phyloP scores from a whole-genome alignment of 2,329 filamentous ascomycete species.

The Fusarium sulawesiense region DNA sequence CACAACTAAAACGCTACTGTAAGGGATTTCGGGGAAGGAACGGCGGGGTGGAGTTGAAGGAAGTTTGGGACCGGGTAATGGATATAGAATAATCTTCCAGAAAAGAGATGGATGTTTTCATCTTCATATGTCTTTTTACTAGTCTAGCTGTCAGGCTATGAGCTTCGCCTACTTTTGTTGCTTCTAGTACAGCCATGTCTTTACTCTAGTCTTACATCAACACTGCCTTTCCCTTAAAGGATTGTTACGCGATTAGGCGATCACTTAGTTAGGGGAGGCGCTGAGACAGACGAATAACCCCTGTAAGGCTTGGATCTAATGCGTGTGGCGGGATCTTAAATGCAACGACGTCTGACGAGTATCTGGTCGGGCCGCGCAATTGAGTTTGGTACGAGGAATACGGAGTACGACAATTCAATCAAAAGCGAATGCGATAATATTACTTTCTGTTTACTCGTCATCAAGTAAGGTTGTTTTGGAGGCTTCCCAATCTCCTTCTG shows the following conservation, averaged over 20 bases:
- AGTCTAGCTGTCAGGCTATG: neutral
- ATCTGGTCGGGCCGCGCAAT: constrained; percentile 8
- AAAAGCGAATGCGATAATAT: constrained; percentile 5
- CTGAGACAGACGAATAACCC: constrained; percentile 1
- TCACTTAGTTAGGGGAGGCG: neutral
- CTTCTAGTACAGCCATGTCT: neutral
- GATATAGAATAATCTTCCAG: neutral
- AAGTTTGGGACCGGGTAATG: neutral
- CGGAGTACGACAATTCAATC: constrained; percentile 16
- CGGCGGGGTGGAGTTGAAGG: constrained; percentile 3
- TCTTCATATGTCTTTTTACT: neutral
- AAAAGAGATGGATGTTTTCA: neutral
- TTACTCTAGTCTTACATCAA: neutral
- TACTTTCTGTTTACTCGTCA: neutral
- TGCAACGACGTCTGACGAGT: constrained; percentile 1
- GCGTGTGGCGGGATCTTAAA: constrained; percentile 8
- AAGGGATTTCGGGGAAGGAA: constrained; percentile 1
- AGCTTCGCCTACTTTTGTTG: neutral
- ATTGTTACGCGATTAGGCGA: neutral
- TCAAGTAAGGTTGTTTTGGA: neutral
- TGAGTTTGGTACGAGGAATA: constrained; percentile 17
- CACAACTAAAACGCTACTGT: neutral
- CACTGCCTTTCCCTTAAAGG: neutral
- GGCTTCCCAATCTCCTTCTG: neutral
- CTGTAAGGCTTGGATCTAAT: constrained; percentile 4